Base-by-base conservation (phyloP, 352 stramenopile genomes). In the Plasmopara viticola region DNA sequence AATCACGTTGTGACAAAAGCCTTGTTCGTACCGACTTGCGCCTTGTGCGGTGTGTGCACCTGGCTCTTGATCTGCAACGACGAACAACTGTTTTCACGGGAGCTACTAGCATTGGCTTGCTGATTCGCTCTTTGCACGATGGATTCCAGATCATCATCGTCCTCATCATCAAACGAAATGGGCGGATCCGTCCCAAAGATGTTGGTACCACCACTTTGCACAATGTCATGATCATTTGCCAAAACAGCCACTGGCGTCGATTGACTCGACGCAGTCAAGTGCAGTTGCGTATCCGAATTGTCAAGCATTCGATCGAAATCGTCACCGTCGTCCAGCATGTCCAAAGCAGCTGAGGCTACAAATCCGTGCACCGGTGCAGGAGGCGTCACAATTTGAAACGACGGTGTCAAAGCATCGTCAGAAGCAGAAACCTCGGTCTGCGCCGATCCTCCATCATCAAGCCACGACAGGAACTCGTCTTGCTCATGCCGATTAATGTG, bases 391-490 rank as follows among this genome's bases (percentile, higher is more conserved):
- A 40, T 6, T 7, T 51, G 39, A n/a, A 47, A 44, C 17, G 29
- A 51, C 14, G 28, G 13, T 5, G 10, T 7, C 35, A 41, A n/a
- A 4, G 25, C 10, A 31, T 49, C 43, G 0, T 14, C 9, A 45
- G 39, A 28, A 2, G 44, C 39, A 48, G 34, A 5, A 25, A 39
- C 6, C 6, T 12, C n/a, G 45, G 44, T 9, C 18, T 66, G 28
- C 0, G 53, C 52, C 33, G 49, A 48, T 2, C 61, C 74, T 37
- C 42, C 59, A 7, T 86, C 78, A 59, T 93, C 80, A 0, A 93
- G 66, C 83, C 80, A 93, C 4, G 79, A 90, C 34, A 91, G 41
- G 48, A 93, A 91, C 40, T 91, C 83, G 30, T 86, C 78, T 33
- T 80, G 62, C 13, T 73, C 70, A 1, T 31, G 28, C 37, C 57